These are phyloP conservation scores for Epithemia pelagica DNA, from an alignment of 108 stramenopile species.

Conservation along the genomic window DNA sequence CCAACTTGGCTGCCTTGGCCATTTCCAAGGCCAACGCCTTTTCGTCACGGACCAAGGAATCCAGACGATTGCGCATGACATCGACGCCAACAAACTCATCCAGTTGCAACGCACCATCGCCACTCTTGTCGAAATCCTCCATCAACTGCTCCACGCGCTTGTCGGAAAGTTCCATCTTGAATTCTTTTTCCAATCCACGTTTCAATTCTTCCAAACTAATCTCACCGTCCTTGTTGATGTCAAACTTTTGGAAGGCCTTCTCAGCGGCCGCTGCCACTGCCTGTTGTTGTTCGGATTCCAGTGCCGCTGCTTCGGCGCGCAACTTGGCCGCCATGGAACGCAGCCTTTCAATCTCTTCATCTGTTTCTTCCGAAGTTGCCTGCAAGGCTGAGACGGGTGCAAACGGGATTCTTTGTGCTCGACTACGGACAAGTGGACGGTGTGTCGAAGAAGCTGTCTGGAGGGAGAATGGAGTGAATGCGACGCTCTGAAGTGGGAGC, in stretches of 20 bases:
- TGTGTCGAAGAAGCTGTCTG: neutral
- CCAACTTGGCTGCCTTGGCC: conserved; percentile 38
- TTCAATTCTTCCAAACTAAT: conserved; percentile 67
- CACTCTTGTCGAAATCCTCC: conserved; percentile 63
- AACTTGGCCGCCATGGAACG: conserved; percentile 66
- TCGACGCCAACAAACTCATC: conserved; percentile 72
- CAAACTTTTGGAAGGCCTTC: conserved; percentile 67
- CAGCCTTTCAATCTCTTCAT: conserved; percentile 75
- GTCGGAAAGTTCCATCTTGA: conserved; percentile 74
- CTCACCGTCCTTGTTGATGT: conserved; percentile 72
- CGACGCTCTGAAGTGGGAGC: too few species aligned
- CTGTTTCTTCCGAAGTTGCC: conserved; percentile 8
- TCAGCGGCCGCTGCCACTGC: conserved; percentile 64
- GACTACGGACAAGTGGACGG: neutral
- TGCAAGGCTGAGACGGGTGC: neutral
- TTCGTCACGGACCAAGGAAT: conserved; percentile 68
- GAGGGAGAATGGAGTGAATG: too few species aligned
- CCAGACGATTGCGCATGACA: conserved; percentile 64
- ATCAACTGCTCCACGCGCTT: conserved; percentile 61
- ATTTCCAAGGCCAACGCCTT: conserved; percentile 54
- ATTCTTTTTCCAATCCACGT: conserved; percentile 58
- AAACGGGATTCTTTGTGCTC: neutral
- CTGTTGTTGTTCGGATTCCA: conserved; percentile 71
- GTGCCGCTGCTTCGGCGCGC: conserved; percentile 68
- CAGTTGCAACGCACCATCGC: conserved; percentile 70